phyloP scores from a whole-genome alignment of 257 asterid genomes.

The Solanum lycopersicoides region DNA sequence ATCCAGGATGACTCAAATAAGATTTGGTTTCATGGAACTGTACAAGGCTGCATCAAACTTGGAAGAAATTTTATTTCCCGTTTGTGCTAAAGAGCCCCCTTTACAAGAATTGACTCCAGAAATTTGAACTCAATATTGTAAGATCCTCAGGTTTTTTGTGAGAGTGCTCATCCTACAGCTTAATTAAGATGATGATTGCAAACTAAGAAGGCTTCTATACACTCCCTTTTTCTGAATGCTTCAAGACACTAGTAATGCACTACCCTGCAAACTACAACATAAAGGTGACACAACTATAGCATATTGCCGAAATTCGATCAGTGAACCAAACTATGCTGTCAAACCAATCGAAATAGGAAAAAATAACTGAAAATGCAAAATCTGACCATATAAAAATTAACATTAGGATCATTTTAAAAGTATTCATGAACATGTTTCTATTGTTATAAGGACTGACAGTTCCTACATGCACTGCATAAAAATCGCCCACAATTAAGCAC shows the following conservation, averaged over 20 bases:
- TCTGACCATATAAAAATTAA: neutral
- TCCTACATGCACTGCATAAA: neutral
- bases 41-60: neutral
- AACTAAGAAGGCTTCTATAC: neutral
- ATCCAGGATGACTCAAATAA: neutral
- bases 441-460: neutral
- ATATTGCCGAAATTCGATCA: neutral
- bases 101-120: neutral
- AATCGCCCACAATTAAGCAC: neutral
- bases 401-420: neutral
- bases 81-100: neutral
- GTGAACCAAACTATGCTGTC: neutral
- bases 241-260: neutral
- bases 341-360: neutral
- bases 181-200: neutral
- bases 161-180: neutral
- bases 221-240: neutral
- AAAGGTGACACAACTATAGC: neutral
- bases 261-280: neutral
- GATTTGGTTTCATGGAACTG: neutral
- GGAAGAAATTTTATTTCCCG: neutral
- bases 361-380: neutral
- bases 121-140: neutral
- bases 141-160: neutral
- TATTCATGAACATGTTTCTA: neutral